Evolutionary conservation across 805 yeast species (phyloP).

Genomic region (Metschnikowia chrysomelidarum): DNA sequence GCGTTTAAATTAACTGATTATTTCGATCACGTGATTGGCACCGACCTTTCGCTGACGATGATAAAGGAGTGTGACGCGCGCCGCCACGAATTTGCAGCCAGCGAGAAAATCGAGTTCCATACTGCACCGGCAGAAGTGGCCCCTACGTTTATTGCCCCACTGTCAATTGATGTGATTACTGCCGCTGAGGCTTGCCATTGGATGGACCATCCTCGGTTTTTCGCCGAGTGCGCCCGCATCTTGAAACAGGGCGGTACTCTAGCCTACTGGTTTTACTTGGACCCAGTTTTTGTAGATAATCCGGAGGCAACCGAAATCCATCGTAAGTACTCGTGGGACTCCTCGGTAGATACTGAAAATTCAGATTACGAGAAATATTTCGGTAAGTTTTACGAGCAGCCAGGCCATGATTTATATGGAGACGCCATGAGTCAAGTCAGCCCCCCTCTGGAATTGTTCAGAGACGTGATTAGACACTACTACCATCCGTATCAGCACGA

Average conservation of each 20-base stretch:
- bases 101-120: constrained; percentile 19
- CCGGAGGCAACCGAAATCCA: constrained; percentile 57
- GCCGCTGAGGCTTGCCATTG: constrained; percentile 91
- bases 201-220: constrained; percentile 60
- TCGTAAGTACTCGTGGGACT: constrained; percentile 46
- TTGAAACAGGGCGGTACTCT: constrained; percentile 64
- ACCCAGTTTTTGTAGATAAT: constrained; percentile 55
- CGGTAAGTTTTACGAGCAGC: constrained; percentile 49
- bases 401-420: constrained; percentile 43
- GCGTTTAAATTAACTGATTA: constrained; percentile 48
- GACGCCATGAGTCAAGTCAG: constrained; percentile 39
- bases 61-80: constrained; percentile 30
- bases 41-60: constrained; percentile 63
- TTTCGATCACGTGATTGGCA: constrained; percentile 55
- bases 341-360: constrained; percentile 18
- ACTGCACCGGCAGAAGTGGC: constrained; percentile 27
- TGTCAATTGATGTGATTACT: constrained; percentile 59
- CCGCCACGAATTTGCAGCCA: constrained; percentile 3
- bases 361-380: constrained; percentile 39
- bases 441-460: constrained; percentile 25
- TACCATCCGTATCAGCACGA: constrained; percentile 27
- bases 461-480: constrained; percentile 25
- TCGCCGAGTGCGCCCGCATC: constrained; percentile 46
- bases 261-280: constrained; percentile 78
- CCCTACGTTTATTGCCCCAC: constrained; percentile 20